Evolutionary conservation across 2,329 filamentous ascomycete genomes (phyloP), one percentile per base, ranked within the genome.

Genomic region (Raffaelea ambrosiae): DNA sequence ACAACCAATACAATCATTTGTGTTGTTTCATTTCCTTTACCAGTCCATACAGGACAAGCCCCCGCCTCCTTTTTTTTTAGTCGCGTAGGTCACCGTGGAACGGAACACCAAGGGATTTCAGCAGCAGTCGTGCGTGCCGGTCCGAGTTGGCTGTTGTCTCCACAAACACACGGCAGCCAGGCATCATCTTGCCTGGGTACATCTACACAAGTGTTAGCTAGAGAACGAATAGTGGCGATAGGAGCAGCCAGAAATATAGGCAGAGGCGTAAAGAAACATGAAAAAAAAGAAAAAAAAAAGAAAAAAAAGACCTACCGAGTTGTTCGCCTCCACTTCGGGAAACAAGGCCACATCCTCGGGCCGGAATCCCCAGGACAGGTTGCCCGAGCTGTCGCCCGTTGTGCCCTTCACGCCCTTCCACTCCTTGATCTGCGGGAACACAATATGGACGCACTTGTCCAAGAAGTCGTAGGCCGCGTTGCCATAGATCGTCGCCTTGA

Each of bases 361-460:
- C 14, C 75, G 76, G 58, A 98, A 73, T 56, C 93, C 93, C 64
- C 90, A 91, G 10, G 75, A 76, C 56, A 98, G 76, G 65, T 97
- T 96, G 35, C 93, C 93, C 52, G 84, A 84, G 60, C 81, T 83
- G 64, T 98, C 93, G 60, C 93, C 93, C 36, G 87, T 87, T 40
- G 71, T 78, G 29, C 63, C 73, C 55, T 67, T 61, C 48, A 81
- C 60, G 19, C 93, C 93, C 48, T 79, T 80, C 86, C 88, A 98
- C 58, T 98, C 93, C 74, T 97, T 98, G 67, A 98, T 94, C 61
- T 83, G 86, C 36, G 93, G 93, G 62, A 97, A 76, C 5, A 98
- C 90, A 9, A 97, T 73, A 62, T 95, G 88, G 48, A 97, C 74
- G 56, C 89, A 73, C 71, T 95, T 95, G 60, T 91, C 86, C 40